Base-by-base conservation (phyloP, 108 stramenopile genomes). In the Conticribra guillardii region DNA sequence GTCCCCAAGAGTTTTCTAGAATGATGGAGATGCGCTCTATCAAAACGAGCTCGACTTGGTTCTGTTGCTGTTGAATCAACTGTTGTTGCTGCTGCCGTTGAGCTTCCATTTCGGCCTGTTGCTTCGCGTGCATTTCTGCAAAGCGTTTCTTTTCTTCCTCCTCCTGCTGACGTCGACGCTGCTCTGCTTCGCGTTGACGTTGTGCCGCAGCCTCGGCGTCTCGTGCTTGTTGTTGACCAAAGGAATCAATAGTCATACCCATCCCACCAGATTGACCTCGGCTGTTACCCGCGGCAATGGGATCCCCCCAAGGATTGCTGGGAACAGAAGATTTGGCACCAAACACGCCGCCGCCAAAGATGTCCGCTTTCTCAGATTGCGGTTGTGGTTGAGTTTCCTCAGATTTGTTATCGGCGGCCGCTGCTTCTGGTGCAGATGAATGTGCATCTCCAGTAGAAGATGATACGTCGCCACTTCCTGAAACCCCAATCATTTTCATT, bases 401-500 rank as follows among this genome's bases (percentile, higher is more conserved):
- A n/a, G n/a, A n/a, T n/a, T n/a, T n/a, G n/a, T n/a, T n/a, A n/a
- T n/a, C n/a, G 1, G 45, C 26, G 29, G 70, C 21, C 15, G 70
- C 19, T 55, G 63, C 28, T 2, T 51, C 53, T 3, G 64, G 26
- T 23, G 27, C 11, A 5, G 48, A 15, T 41, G 37, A 41, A 11
- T 5, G 37, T 11, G 37, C 19, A 41, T 21, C 81, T 53, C 67
- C 67, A 14, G 22, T 73, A 50, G n/a, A 61, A 49, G 32, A 16
- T 41, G 37, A 41, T 33, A 56, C 55, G 4, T 57, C 64, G 23
- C 74, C 82, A n/a, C 58, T 64, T 29, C 63, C 82, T 8, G 53
- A 67, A 3, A 92, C 94, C 9, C 94, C 94, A 77, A 95, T 95
- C 94, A 95, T 91, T 54, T 85, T 74, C 94, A 95, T 95, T 32